Conservation (phyloP, 805 yeast species). For the Starmerella floricola region DNA sequence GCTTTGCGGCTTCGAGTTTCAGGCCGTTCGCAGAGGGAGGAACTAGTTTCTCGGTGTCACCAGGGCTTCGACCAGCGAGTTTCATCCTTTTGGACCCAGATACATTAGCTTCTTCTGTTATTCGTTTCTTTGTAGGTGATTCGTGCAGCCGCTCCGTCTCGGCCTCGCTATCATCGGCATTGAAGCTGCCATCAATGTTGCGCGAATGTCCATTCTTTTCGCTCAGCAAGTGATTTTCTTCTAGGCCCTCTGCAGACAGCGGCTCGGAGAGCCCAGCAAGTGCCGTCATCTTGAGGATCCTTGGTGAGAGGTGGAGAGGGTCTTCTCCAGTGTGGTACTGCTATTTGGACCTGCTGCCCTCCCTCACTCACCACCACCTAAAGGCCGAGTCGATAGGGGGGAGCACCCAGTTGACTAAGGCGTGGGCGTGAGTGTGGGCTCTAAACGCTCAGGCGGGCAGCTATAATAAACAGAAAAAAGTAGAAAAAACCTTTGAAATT, state of each 20-base stretch:
- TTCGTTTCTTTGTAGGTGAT: constrained; percentile 28
- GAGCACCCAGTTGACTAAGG: too few species aligned
- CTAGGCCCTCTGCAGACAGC: neutral
- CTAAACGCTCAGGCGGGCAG: too few species aligned
- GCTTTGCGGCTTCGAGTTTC: neutral
- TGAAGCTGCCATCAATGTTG: constrained; percentile 6
- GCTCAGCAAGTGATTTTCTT: neutral
- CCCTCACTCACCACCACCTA: too few species aligned
- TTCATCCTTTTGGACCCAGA: neutral
- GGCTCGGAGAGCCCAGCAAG: neutral
- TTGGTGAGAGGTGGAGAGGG: too few species aligned
- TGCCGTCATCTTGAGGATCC: neutral
- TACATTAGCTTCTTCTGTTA: constrained; percentile 2
- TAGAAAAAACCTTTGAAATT: too few species aligned
- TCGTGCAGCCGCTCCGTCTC: constrained; percentile 79
- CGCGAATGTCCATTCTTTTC: neutral
- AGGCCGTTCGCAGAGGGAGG: constrained; percentile 4
- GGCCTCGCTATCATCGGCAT: constrained; percentile 52
- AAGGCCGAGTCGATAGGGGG: too few species aligned
- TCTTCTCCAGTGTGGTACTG: too few species aligned
- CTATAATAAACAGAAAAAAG: too few species aligned
- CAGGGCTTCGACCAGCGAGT: neutral
- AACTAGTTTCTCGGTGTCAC: neutral
- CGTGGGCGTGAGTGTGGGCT: too few species aligned
- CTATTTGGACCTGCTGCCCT: too few species aligned